Evolutionary conservation across 2,329 filamentous ascomycete species (phyloP), one percentile per base, ranked within the genome.

Genomic region (Ophiosphaerella herpotricha): DNA sequence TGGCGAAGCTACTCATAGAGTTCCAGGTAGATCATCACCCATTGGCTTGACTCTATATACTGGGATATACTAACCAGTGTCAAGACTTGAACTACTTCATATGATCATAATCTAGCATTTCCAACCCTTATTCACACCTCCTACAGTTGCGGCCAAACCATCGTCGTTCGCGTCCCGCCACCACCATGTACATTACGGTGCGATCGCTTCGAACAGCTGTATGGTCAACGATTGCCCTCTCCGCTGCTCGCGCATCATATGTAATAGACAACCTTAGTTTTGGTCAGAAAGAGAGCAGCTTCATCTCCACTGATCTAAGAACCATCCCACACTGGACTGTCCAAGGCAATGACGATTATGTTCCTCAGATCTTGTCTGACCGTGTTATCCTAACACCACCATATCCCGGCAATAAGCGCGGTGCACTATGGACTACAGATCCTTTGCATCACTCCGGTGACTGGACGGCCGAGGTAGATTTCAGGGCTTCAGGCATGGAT

Each of bases 341-440:
- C 26, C 55, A 61, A 33, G 77, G 75, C 43, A 80, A 81, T 46
- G 80, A 84, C 58, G 81, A 81, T 46, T 80, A 82, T 66, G 69
- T 75, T 11, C 80, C 84, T 45, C 78, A 83, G 57, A 69, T 86
- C 56, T 84, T 97, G 52, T 96, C 91, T 60, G 93, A 97, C 80
- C 91, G 92, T 72, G 71, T 97, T 52, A 89, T 99, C 70, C 83
- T 99, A 49, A 99, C 94, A 1, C 93, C 94, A 9, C 87, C 91
- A 12, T 86, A 86, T 41, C 91, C 91, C 5, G 94, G 94, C 47
- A 91, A 91, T 75, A 86, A 89, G 67, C 85, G 91, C 70, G 90
- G 90, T 53, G 87, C 89, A 42, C 72, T 94, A 61, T 99, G 94
- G 93, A 80, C 87, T 29, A 85, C 91, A 55, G 78, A 79, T 50